These are phyloP conservation scores for Candida loeiensis DNA, from an alignment of 805 yeast genomes.

Conservation along the genomic window DNA sequence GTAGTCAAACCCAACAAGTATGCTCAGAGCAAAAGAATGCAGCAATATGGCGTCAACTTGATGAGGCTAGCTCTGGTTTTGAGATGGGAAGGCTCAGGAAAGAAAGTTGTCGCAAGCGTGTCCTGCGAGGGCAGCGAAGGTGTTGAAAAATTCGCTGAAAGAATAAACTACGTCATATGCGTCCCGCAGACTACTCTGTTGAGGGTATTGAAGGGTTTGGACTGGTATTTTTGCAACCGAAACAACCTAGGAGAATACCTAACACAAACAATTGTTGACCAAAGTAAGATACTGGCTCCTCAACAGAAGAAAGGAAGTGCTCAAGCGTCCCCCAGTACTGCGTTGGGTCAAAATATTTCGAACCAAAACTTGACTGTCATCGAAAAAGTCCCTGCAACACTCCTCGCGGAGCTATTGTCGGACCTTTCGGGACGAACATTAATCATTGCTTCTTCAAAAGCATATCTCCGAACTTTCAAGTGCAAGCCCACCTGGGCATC, in stretches of 20 bases:
- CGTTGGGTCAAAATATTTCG: not conserved
- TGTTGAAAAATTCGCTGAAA: conserved; percentile 10
- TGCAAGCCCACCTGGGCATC: not conserved
- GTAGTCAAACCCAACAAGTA: conserved; percentile 25
- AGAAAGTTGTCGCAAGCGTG: not conserved
- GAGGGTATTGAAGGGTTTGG: not conserved
- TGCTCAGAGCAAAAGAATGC: conserved; percentile 18
- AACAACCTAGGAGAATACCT: not conserved
- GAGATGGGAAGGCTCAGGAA: not conserved
- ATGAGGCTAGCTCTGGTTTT: conserved; percentile 14
- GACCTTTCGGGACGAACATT: conserved; percentile 12
- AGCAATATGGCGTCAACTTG: conserved; percentile 21
- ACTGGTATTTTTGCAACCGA: not conserved
- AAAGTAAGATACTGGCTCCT: not conserved
- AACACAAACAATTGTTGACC: not conserved
- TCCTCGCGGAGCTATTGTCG: not conserved
- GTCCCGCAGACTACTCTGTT: not conserved
- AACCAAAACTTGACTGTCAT: not conserved
- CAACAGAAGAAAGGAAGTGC: not conserved
- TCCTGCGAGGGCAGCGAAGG: conserved; percentile 3
- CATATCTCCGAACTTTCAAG: conserved; percentile 6
- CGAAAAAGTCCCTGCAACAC: not conserved
- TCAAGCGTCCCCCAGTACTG: not conserved
- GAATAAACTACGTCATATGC: conserved; percentile 9
- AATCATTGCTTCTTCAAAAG: conserved; percentile 14